Percentiles rank a stretch among this genome's conserved stretches.
Conservation (phyloP, 257 asterid genomes). For the Misopates orontium region DNA sequence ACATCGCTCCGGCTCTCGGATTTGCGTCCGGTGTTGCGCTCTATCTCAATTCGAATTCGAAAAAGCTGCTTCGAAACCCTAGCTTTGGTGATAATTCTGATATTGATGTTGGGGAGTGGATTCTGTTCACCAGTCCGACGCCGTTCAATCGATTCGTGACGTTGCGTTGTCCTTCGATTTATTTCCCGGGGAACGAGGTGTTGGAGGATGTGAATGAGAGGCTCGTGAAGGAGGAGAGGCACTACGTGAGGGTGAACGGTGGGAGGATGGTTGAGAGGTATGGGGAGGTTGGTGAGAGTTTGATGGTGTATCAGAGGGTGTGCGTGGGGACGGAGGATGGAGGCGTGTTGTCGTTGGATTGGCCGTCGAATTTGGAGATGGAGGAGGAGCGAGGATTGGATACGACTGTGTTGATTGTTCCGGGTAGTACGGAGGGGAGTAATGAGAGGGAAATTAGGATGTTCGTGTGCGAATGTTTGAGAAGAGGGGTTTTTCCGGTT, state of each 20-base stretch:
- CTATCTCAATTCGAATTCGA: conserved; percentile 38
- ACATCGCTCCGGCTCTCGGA: conserved; percentile 68
- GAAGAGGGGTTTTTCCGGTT: conserved; percentile 78
- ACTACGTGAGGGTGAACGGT: conserved; percentile 63
- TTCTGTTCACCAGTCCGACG: conserved; percentile 76
- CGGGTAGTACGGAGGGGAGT: conserved; percentile 88
- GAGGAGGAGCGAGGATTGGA: conserved; percentile 87
- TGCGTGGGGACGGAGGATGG: conserved; percentile 80
- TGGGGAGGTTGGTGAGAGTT: conserved; percentile 38
- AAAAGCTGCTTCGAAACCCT: conserved; percentile 25
- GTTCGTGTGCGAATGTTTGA: conserved; percentile 68
- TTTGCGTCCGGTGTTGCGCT: conserved; percentile 70
- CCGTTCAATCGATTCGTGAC: conserved; percentile 91
- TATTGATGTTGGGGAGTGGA: conserved; percentile 72
- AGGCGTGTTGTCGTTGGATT: conserved; percentile 85
- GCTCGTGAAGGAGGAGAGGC: conserved; percentile 73
- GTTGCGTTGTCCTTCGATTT: conserved; percentile 81
- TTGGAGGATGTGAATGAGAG: conserved; percentile 65
- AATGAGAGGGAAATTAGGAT: conserved; percentile 49
- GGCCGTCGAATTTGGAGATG: conserved; percentile 87
- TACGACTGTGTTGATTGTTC: conserved; percentile 75
- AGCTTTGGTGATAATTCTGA: conserved; percentile 8
- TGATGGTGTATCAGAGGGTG: conserved; percentile 85
- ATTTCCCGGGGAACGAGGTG: conserved; percentile 58
- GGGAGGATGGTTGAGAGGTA: conserved; percentile 53